Base-by-base conservation (phyloP, 2,329 filamentous ascomycete species). In the Microcyclospora tardicrescens region DNA sequence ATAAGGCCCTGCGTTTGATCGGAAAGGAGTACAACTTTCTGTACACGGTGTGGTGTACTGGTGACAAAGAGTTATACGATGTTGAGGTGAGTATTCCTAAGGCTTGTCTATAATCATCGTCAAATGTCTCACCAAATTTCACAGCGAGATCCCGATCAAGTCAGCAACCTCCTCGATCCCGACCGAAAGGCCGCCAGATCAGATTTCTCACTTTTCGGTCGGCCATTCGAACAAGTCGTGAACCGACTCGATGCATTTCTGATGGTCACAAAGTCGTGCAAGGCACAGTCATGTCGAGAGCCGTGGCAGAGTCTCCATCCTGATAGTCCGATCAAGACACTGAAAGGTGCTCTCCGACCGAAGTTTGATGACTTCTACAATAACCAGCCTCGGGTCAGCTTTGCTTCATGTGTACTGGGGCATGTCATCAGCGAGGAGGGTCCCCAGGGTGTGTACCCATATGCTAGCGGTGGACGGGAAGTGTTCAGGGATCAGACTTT, bases 11-110 rank as follows among this genome's bases (percentile, higher is more conserved):
- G 8, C 46, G 54, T 4, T 16, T 56, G 2, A 40, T 51, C 8
- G 47, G 46, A 13, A 39, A 49, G 3, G 43, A 36, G 5, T 81
- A 81, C 50, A 73, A 71, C 48, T 53, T 82, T 5, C 74, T 75
- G 45, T 83, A 83, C 49, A 69, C 75, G 0, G 75, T 81, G 0
- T 83, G 77, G 77, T 83, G 79, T 51, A 79, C 61, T 6, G 75
- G 76, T 37, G 77, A 81, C 50, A 70, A 73, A 39, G 77, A 83
- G 52, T 65, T 79, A 8, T 83, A 81, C 51, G 69, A 82, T 31
- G 33, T 55, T 12, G 24, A 36, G 10, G 45, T 47, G 34, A 34
- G 39, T 37, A 6, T 11, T 34, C 16, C 4, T 10, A 12, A 12
- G 11, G 5, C 14, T 8, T 28, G 12, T 6, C 9, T n/a, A 34